A percentile compares a stretch with the other conserved stretches of the same genome.
Evolutionary conservation across 805 yeast genomes (phyloP).

Genomic region (Dipodascus geniculatus): DNA sequence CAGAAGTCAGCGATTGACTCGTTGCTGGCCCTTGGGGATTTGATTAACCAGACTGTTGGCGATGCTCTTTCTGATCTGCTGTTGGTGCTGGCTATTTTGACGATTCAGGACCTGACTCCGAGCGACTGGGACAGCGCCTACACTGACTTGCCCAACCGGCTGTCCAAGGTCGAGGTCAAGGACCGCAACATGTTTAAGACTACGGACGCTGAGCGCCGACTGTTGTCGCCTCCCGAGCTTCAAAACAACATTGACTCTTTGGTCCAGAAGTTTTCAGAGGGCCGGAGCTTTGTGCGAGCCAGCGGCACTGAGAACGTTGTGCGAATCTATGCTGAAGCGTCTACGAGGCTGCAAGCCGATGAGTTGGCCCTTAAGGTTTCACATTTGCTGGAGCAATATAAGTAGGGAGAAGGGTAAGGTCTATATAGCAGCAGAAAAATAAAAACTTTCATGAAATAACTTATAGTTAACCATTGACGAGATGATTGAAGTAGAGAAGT

Average conservation of each 20-base stretch:
- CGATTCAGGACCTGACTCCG: constrained; percentile 47
- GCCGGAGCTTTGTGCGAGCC: constrained; percentile 90
- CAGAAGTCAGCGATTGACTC: constrained; percentile 41
- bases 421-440: too few species aligned
- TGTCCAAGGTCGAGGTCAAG: constrained; percentile 70
- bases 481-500: constrained; percentile 44
- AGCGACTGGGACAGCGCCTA: constrained; percentile 66
- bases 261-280: constrained; percentile 44
- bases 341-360: constrained; percentile 36
- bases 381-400: constrained; percentile 14
- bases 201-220: constrained; percentile 79
- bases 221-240: constrained; percentile 65
- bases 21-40: constrained; percentile 46
- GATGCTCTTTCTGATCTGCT: constrained; percentile 92
- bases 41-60: constrained; percentile 96
- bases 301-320: constrained; percentile 98
- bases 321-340: constrained; percentile 87
- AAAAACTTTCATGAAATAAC: too few species aligned
- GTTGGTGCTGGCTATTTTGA: constrained; percentile 55
- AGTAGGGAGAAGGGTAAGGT: background rate
- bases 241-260: constrained; percentile 60
- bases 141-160: constrained; percentile 74
- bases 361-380: constrained; percentile 29
- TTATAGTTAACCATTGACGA: background rate
- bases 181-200: constrained; percentile 74